Base-by-base conservation (phyloP, 2,329 filamentous ascomycete species). In the Aureobasidium namibiae region DNA sequence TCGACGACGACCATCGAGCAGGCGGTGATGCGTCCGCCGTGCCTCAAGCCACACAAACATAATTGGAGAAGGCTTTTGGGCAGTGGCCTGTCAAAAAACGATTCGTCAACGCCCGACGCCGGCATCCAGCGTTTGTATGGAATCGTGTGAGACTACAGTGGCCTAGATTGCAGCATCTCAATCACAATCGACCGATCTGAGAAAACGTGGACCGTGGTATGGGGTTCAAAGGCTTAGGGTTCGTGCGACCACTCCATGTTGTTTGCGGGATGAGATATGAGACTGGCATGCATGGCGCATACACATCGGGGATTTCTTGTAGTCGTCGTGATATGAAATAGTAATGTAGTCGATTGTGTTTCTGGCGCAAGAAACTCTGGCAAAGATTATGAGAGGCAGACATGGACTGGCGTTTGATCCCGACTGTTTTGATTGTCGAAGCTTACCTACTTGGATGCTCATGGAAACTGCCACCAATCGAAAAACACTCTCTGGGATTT, bases 81-180 rank as follows among this genome's bases (percentile, higher is more conserved):
- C n/a, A 18, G 26, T 46, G 31, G 29, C 18, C 46, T 49, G 46
- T 49, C 46, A 49, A 49, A 49, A 49, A 49, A 49, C 46, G 46
- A 49, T 49, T 26, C 46, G 46, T 23, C n/a, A n/a, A n/a, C n/a
- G n/a, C n/a, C n/a, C 11, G 18, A 49, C 46, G 46, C 46, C 46
- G 21, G 31, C 46, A n/a, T 18, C 46, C 46, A 34, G 46, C 31
- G 31, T 49, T 49, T 36, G 18, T 24, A 18, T 36, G 14, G 46
- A 49, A 18, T 31, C 31, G 46, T 31, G 26, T 13, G 3, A 23
- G 8, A 21, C 29, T 31, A 31, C 26, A n/a, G n/a, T n/a, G n/a
- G 31, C n/a, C 31, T 33, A 26, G 42, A 23, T 26, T 48, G 26
- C 44, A 3, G 26, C 44, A 48, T 48, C 44, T 26, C n/a, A 48